Base-by-base conservation (phyloP, 305 asterid species). In the Fraxinus sp. region DNA sequence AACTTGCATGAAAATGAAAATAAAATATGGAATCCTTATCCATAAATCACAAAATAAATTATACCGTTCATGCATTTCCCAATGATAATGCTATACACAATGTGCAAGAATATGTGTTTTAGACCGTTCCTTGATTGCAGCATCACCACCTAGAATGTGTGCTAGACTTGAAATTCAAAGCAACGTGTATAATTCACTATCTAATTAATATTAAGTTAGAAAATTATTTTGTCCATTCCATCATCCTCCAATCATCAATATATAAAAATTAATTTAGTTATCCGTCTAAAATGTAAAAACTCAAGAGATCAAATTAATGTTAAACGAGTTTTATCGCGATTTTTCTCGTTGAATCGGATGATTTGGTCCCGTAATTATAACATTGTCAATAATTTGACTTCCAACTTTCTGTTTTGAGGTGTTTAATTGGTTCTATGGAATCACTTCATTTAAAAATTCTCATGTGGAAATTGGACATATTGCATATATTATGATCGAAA, bases 21-120 rank as follows among this genome's bases (percentile, higher is more conserved):
- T 20, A 4, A 32, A 77, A 64, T 79, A 55, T 77, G 46, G 79
- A 83, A 83, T 80, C 86, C 74, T 80, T 86, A 80, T 83, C 86
- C 80, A 5, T 39, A 46, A 76, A 68, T 49, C 78, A 75, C 86
- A 30, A 49, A 13, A 70, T 22, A 5, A 79, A 55, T 43, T 28
- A 39, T 41, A 49, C 55, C 79, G 46, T 77, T 52, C 16, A 8
- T 20, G 78, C 82, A 68, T 37, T 78, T 72, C 55, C 83, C 81
- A 46, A 83, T 74, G 79, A 41, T 68, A 18, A 79, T 82, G 79
- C 82, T 52, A 43, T 59, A 33, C 30, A 70, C 36, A 18, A 66
- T 75, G 62, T 52, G 70, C 20, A 79, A 75, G 82, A 78, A 68
- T 72, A 26, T 80, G 59, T 70, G 73, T 81, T 59, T 82, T 32